Base-by-base conservation (phyloP, 2,329 filamentous ascomycete species). In the Pseudogymnoascus sp. region DNA sequence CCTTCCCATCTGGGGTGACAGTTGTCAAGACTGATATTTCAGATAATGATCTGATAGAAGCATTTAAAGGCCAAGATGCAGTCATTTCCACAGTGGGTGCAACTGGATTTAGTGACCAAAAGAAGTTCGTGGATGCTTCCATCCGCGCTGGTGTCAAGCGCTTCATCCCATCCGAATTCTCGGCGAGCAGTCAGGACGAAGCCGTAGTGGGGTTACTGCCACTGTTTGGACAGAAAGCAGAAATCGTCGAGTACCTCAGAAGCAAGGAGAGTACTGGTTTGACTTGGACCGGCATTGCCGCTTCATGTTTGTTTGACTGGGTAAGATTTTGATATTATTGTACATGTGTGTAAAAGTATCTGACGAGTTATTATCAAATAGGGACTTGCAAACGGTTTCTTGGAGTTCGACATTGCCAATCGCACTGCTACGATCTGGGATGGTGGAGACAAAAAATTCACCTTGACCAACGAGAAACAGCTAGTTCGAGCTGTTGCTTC, bases 151-250 rank as follows among this genome's bases (percentile, higher is more conserved):
- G 81, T 11, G 81, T 86, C 1, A 78, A 81, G 68, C 75, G 81
- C 4, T 84, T 85, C 70, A 75, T 86, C 33, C 82, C 83, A 2
- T 78, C 78, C 11, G 83, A 86, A 66, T 86, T 79, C 69, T 62
- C 62, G 9, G 50, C 57, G 17, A 63, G 64, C 35, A 63, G 63
- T 10, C 64, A 72, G 77, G 69, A 76, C 73, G 11, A 65, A 65
- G 6, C 71, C 17, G 61, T 65, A 6, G 58, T 40, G 47, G 54
- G 60, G 24, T 17, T 61, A 41, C 47, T 62, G 11, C 66, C 64
- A 0, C 60, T 79, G 0, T 78, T 78, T 61, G 68, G 68, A 36
- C 70, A 65, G 59, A 82, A 81, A 61, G 29, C 62, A 35, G 64
- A 67, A 15, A 47, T 64, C n/a, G 69, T 77, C 10, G 71, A 77